Conservation (phyloP, 768 basidiomycete genomes). For the Suillus ampliporus region DNA sequence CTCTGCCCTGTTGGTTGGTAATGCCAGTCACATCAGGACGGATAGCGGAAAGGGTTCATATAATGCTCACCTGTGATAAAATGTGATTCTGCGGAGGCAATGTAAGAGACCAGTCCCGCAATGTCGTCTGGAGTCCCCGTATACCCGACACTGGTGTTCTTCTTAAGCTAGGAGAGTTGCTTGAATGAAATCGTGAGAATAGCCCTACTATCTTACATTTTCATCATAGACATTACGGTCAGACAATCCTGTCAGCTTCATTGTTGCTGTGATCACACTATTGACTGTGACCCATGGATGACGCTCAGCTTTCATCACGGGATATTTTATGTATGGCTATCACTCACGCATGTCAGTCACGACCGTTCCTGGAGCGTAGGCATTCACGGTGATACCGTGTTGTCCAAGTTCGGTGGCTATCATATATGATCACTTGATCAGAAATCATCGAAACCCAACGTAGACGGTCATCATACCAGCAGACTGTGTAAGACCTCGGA, state of each 20-base stretch:
- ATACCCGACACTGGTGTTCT: conserved; percentile 14
- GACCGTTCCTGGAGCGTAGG: conserved; percentile 35
- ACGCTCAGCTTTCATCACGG: too few relatives aligned
- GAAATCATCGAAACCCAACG: neutral
- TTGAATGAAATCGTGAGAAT: neutral
- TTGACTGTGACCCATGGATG: too few relatives aligned
- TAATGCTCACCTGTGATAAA: conserved; percentile 36
- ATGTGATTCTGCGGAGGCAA: conserved; percentile 32
- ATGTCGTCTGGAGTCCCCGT: conserved; percentile 25
- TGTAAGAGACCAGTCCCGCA: conserved; percentile 33
- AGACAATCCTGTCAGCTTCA: conserved; percentile 7
- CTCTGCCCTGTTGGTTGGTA: too few relatives aligned
- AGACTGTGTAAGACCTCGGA: conserved; percentile 20
- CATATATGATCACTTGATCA: neutral
- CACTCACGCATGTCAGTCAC: conserved; percentile 29
- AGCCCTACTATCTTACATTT: neutral
- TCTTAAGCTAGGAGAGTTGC: neutral
- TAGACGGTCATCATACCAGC: conserved; percentile 7
- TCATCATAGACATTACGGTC: neutral
- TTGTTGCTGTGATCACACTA: too few relatives aligned
- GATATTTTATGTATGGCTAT: too few relatives aligned
- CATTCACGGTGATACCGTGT: conserved; percentile 29
- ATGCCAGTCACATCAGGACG: too few relatives aligned
- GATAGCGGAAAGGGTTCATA: too few relatives aligned
- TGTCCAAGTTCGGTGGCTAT: conserved; percentile 19